phyloP scores from a whole-genome alignment of 2,329 filamentous ascomycete species.

The Juglanconis sp. region DNA sequence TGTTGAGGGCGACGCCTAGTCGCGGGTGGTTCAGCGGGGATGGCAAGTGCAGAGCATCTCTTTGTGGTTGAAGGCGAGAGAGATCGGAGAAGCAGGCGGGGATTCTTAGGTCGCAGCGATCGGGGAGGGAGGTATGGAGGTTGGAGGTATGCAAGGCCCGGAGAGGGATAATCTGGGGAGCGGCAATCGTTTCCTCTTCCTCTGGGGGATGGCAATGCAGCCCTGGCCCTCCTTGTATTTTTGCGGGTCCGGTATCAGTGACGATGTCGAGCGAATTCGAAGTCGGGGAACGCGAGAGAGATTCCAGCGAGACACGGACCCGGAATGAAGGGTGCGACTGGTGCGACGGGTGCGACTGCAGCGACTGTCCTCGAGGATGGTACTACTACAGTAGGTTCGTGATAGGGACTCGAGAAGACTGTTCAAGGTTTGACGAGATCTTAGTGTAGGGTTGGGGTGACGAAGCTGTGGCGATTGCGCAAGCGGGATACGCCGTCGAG shows the following conservation, averaged over 20 bases:
- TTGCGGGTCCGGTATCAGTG: conserved; percentile 2
- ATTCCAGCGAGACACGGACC: not conserved
- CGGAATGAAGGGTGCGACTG: not conserved
- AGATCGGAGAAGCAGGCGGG: not conserved
- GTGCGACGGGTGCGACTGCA: too few species aligned
- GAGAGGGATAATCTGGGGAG: not conserved
- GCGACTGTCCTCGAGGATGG: too few species aligned
- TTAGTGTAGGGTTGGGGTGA: too few species aligned
- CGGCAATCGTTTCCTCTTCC: conserved; percentile 7
- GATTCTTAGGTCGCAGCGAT: not conserved
- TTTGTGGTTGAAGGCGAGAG: not conserved
- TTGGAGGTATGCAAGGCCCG: not conserved
- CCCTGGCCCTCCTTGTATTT: conserved; percentile 1
- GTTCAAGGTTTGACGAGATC: not conserved
- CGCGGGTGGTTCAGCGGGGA: conserved; percentile 9
- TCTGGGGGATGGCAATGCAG: not conserved
- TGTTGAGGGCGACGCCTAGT: conserved; percentile 3
- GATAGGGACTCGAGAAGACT: not conserved
- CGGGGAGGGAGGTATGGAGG: not conserved
- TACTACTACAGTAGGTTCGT: not conserved
- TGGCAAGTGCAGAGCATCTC: conserved; percentile 10
- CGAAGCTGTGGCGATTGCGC: too few species aligned
- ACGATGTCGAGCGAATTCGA: not conserved
- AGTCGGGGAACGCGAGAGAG: not conserved
- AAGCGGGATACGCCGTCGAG: too few species aligned